These are phyloP conservation scores for Chaetomidium leptoderma DNA, from an alignment of 495 filamentous ascomycete species.

Conservation along the genomic window DNA sequence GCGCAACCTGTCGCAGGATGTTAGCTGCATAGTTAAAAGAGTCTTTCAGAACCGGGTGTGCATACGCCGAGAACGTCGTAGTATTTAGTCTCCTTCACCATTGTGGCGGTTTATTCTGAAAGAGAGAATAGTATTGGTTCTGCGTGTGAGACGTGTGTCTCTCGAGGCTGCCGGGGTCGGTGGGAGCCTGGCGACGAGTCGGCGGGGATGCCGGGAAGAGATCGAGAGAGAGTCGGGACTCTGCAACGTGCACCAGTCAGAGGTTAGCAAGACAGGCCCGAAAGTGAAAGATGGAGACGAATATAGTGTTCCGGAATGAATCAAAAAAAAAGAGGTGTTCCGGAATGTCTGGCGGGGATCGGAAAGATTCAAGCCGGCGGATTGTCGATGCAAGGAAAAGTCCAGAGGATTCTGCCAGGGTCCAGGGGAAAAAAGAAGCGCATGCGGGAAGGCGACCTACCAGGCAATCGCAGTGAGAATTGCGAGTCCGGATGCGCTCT, in stretches of 20 bases:
- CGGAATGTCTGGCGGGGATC: neutral
- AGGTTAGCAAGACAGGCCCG: neutral
- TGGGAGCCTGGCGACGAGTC: neutral
- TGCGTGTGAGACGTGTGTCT: neutral
- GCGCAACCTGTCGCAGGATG: conserved; percentile 56
- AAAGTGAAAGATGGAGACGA: neutral
- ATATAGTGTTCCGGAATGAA: neutral
- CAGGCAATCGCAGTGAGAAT: neutral
- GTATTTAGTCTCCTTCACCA: conserved; percentile 87
- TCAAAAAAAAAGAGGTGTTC: neutral
- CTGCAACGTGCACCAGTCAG: neutral
- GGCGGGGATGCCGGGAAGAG: neutral
- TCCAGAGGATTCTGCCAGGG: conserved; percentile 11
- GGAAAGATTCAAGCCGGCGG: neutral
- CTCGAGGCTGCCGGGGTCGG: conserved; percentile 4
- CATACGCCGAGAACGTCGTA: conserved; percentile 85
- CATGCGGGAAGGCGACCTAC: neutral
- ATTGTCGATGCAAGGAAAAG: neutral
- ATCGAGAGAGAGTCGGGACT: neutral
- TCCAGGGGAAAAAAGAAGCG: neutral
- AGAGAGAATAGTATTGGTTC: neutral
- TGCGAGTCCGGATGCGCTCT: neutral
- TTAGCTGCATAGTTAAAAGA: conserved; percentile 1
- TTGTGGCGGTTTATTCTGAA: conserved; percentile 42
- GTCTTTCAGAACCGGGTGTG: conserved; percentile 14